Base-by-base conservation (phyloP, 805 yeast species). In the Ascoidea asiatica region DNA sequence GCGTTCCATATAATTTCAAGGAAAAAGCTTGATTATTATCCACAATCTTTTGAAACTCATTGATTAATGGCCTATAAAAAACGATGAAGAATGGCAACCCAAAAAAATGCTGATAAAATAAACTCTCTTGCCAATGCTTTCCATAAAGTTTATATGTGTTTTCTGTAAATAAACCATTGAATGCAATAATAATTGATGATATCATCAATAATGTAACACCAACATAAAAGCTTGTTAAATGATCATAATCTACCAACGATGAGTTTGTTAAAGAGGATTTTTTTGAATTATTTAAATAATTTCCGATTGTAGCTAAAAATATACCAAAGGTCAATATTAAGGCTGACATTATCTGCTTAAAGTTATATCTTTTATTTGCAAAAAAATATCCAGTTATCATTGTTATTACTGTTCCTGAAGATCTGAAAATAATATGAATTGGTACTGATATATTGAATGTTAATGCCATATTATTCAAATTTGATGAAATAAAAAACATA, bases 351-450 rank as follows among this genome's bases (percentile, higher is more conserved):
- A 77, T 57, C 58, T 82, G 85, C 6, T 50, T 48, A 1, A 36
- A 17, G 6, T 64, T 57, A 54, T 79, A 80, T 23, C 53, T 55
- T 53, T 69, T 77, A 5, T 58, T 57, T 40, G 73, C 76, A 8
- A 69, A 46, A 5, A 67, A 41, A 50, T 57, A 60, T 2, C 89
- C 86, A 3, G 78, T 58, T 0, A 69, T 23, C 77, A 83, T 71
- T 0, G 83, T 75, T 17, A 79, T 58, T 5, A 77, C 73, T 0
- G 84, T 73, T 1, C 83, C 77, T 5, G 80, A 70, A 11, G 86
- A 78, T 43, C 88, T 58, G 51, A 81, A 66, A 5, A 81, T 71
- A 21, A 80, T 80, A 54, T 81, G 87, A 21, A 79, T 57, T 0
- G 89, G 86, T 19, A 82, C 71, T 2, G 81, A 71, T 21, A 83